These are phyloP conservation scores for Fusarium siculi DNA, from an alignment of 2,329 filamentous ascomycete genomes.

Conservation along the genomic window DNA sequence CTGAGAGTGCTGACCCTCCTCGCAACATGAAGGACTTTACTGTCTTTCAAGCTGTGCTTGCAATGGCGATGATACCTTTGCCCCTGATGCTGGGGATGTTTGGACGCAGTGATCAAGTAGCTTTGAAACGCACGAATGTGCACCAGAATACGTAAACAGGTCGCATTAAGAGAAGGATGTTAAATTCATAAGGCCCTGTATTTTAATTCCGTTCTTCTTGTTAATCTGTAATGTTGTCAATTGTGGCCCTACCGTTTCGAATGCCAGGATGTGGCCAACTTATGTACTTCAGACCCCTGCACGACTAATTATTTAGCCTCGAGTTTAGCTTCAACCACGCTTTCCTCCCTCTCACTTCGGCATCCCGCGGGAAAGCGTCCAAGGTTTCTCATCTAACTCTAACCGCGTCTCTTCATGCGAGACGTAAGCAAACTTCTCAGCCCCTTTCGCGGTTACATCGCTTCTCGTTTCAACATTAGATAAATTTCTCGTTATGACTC, in stretches of 20 bases:
- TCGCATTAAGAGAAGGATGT: rapidly evolving
- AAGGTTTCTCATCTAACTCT: neutral
- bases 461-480: neutral
- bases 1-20: neutral
- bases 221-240: rapidly evolving
- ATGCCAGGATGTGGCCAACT: neutral
- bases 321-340: neutral
- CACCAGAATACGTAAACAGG: neutral
- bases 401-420: neutral
- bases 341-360: neutral
- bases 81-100: neutral
- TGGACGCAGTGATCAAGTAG: neutral
- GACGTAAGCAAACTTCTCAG: neutral
- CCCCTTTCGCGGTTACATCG: neutral
- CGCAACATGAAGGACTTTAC: neutral
- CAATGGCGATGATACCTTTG: neutral
- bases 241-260: rapidly evolving
- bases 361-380: neutral
- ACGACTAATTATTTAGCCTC: neutral
- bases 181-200: neutral
- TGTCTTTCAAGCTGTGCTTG: neutral
- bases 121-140: neutral
- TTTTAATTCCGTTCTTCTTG: neutral
- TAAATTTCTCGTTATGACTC: neutral
- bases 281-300: neutral